A percentile compares a stretch with the other conserved stretches of the same genome.
Evolutionary conservation across 148 eudicot genomes (phyloP).

Genomic region (Dianthus caryophyllus): DNA sequence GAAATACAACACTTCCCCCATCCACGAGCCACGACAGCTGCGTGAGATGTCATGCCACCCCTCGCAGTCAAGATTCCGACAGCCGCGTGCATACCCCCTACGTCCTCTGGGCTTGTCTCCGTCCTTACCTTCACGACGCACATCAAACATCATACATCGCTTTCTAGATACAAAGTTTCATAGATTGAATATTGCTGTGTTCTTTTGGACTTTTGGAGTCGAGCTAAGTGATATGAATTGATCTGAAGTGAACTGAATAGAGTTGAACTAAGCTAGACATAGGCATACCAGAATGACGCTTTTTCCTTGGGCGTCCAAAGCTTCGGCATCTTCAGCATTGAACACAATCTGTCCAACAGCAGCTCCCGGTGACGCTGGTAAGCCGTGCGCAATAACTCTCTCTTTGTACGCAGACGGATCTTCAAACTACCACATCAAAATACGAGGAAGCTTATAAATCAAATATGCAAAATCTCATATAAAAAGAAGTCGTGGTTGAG

Average conservation of each 20-base stretch:
- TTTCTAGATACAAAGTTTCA: neutral
- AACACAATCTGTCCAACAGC: conserved; percentile 95
- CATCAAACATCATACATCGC: too few relatives aligned
- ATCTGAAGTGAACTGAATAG: too few relatives aligned
- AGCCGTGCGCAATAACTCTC: conserved; percentile 65
- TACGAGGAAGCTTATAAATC: neutral
- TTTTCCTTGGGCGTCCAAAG: conserved; percentile 94
- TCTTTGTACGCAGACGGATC: conserved; percentile 77
- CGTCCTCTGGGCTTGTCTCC: conserved; percentile 98
- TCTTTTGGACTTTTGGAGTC: too few relatives aligned
- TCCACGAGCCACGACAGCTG: conserved; percentile 99
- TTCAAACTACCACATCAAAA: conserved; percentile 58
- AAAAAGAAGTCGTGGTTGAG: neutral
- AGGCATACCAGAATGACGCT: conserved; percentile 71
- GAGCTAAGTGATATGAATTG: too few relatives aligned
- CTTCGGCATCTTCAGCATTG: conserved; percentile 90
- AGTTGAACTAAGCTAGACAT: neutral
- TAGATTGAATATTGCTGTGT: too few relatives aligned
- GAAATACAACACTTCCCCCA: conserved; percentile 99
- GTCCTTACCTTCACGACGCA: conserved; percentile 58
- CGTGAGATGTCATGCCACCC: conserved; percentile 99
- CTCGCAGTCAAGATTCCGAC: conserved; percentile 88
- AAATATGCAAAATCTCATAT: neutral
- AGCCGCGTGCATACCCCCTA: conserved; percentile 99
- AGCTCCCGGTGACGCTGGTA: conserved; percentile 99